Percentiles rank a stretch among this genome's conserved stretches.
Evolutionary conservation across 169 alveolate species (phyloP).

Genomic region (Toxoplasma gondii): DNA sequence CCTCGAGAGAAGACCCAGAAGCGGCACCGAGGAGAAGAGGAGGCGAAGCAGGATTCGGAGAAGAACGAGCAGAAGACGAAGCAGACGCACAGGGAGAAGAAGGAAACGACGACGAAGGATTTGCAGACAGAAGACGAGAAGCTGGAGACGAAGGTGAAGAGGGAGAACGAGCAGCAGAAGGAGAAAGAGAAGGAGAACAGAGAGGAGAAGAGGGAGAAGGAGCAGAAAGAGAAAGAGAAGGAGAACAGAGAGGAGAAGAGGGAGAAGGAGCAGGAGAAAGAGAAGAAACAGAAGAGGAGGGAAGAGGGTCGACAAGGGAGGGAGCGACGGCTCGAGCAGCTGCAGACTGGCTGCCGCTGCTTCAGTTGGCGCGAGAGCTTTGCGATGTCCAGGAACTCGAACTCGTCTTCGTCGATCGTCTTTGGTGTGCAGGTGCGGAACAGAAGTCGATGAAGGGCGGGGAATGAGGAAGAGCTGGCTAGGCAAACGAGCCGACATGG

Average conservation of each 20-base stretch:
- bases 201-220: background rate
- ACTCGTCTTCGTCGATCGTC: slow-evolving; percentile 6
- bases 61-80: background rate
- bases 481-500: too few species aligned
- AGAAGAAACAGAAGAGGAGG: background rate
- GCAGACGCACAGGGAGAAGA: background rate
- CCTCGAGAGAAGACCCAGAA: background rate
- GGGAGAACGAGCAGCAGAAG: background rate
- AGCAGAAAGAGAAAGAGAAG: background rate
- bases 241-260: background rate
- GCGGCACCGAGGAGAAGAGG: background rate
- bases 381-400: background rate
- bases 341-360: slow-evolving; percentile 27
- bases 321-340: background rate
- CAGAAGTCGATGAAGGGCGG: background rate
- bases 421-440: slow-evolving; percentile 34
- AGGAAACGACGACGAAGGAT: background rate
- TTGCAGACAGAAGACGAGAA: background rate
- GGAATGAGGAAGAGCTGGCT: too few species aligned
- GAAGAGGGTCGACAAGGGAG: background rate
- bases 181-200: background rate
- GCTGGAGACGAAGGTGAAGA: background rate
- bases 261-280: background rate
- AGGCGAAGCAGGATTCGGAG: background rate
- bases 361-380: slow-evolving; percentile 5